Evolutionary conservation across 208 protist genomes (phyloP).

Genomic region (Porcisia hertigi): DNA sequence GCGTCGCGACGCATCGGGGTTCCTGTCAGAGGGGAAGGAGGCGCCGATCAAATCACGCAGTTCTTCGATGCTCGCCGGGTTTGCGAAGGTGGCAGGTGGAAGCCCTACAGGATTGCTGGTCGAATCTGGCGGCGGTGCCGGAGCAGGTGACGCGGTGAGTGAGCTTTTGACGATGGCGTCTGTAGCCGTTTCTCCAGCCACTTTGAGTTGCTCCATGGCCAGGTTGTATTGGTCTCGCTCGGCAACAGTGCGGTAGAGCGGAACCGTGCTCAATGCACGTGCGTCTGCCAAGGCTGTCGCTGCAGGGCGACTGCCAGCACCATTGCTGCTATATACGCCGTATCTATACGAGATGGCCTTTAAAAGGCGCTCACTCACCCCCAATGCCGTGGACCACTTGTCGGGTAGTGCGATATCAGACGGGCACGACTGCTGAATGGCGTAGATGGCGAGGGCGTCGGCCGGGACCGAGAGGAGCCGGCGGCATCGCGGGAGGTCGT

Average conservation of each 20-base stretch:
- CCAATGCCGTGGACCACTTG: constrained; percentile 62
- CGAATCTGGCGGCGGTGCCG: background rate
- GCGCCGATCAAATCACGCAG: constrained; percentile 26
- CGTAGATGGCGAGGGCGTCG: constrained; percentile 58
- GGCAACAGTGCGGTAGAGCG: constrained; percentile 31
- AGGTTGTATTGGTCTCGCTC: constrained; percentile 18
- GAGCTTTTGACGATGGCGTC: background rate
- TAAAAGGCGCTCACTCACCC: constrained; percentile 26
- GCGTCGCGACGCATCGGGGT: background rate
- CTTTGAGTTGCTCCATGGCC: constrained; percentile 3
- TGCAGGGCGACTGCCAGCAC: constrained; percentile 9
- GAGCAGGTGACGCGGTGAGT: constrained; percentile 9
- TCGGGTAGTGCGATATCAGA: constrained; percentile 37
- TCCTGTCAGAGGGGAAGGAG: constrained; percentile 3
- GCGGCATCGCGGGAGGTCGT: constrained; percentile 70
- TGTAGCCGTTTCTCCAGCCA: background rate
- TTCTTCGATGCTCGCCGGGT: constrained; percentile 26
- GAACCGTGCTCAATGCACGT: background rate
- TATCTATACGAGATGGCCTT: constrained; percentile 23
- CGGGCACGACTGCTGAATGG: constrained; percentile 47
- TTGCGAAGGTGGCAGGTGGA: background rate
- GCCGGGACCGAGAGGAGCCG: constrained; percentile 34
- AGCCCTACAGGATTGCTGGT: background rate
- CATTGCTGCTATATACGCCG: constrained; percentile 9
- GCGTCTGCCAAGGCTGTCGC: constrained; percentile 15